Evolutionary conservation across 2,329 filamentous ascomycete genomes (phyloP), one percentile per base, ranked within the genome.

Genomic region (Arachnomyces sp.): DNA sequence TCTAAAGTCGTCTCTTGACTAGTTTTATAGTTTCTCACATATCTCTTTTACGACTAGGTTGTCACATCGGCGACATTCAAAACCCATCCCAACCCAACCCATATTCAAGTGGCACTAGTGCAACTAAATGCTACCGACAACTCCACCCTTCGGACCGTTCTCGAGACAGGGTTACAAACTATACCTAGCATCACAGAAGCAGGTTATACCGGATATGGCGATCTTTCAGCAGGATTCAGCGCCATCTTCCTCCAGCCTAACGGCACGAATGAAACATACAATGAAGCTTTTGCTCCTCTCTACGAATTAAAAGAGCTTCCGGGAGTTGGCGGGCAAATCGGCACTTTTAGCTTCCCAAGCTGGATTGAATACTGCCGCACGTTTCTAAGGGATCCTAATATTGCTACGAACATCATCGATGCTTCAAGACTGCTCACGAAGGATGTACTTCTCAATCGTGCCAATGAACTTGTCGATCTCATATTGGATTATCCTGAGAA

Each of bases 221-320:
- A 42, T 15, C 40, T 52, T n/a, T 44, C 38, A 6, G 31, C 36
- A 7, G 48, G 50, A 3, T 52, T 59, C 33, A 43, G 43, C 25
- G 62, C 63, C 16, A 49, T 60, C 15, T 57, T 60, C 41, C 39
- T 54, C n/a, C 52, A 54, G 38, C 49, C 56, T 3, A 53, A 55
- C 39, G 55, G 46, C 9, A 56, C 52, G 21, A 51, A 59, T 34
- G 46, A 39, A 14, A 52, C 54, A 3, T 51, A 52, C 25, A 31
- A 39, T n/a, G 31, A 41, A 33, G 46, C 47, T 2, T 47, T 51
- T 9, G 37, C 31, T 4, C 28, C 45, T 8, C 52, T 57, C 21
- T 31, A 46, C 13, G 37, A 52, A 17, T 39, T 55, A 8, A 42
- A 49, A 4, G 41, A 48, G 21, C 33, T 52, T 3, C 44, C 46